Conservation (phyloP, 139 green algal species). For the Volvox africanus region DNA sequence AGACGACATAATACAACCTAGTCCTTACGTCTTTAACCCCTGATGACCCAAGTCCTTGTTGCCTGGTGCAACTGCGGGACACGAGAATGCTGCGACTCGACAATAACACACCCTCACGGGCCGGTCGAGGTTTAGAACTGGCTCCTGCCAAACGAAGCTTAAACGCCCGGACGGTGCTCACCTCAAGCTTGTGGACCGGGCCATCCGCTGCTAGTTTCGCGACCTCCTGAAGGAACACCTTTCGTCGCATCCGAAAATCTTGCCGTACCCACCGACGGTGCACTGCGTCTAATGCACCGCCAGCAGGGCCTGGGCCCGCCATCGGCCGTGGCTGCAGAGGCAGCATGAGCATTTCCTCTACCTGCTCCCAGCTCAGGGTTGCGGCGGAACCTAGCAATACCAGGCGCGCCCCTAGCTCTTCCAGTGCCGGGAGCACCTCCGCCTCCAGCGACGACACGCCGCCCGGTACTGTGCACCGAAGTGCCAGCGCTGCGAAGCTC, state of each 20-base stretch:
- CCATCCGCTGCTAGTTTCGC: slow-evolving; percentile 72
- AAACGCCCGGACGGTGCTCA: slow-evolving; percentile 27
- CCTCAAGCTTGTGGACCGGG: slow-evolving; percentile 74
- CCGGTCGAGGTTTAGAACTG: too few relatives aligned
- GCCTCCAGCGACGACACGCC: slow-evolving; percentile 52
- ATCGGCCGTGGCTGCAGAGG: slow-evolving; percentile 64
- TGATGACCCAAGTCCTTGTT: too few relatives aligned
- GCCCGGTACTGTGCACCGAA: slow-evolving; percentile 62
- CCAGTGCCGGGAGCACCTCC: slow-evolving; percentile 67
- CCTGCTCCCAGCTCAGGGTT: slow-evolving; percentile 71
- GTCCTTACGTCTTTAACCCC: too few relatives aligned
- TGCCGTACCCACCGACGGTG: slow-evolving; percentile 71
- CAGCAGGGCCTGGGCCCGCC: not conserved
- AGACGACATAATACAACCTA: too few relatives aligned
- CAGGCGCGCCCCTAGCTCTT: slow-evolving; percentile 56
- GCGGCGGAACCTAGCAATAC: slow-evolving; percentile 52
- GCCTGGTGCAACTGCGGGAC: too few relatives aligned
- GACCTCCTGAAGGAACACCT: slow-evolving; percentile 73
- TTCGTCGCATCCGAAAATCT: slow-evolving; percentile 73
- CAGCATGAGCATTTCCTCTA: slow-evolving; percentile 76
- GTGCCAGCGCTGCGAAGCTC: slow-evolving; percentile 56
- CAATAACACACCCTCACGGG: too few relatives aligned
- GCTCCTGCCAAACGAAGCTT: too few relatives aligned
- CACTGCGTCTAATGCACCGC: slow-evolving; percentile 19
- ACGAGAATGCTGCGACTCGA: too few relatives aligned